phyloP scores from a whole-genome alignment of 768 basidiomycete species.

The Termitomyces heimii region DNA sequence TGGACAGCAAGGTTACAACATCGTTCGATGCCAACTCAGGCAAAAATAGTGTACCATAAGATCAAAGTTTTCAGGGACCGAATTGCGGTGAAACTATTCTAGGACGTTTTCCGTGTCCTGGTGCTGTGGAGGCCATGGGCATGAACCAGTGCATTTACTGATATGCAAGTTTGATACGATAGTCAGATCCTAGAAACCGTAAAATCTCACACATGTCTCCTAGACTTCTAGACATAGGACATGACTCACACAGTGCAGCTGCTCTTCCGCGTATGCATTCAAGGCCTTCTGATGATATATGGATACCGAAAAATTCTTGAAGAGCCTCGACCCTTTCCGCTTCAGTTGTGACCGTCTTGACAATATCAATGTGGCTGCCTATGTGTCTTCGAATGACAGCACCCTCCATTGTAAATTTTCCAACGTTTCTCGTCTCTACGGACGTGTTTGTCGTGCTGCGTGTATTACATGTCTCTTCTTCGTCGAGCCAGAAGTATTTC shows the following conservation, averaged over 20 bases:
- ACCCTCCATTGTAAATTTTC: slow-evolving; percentile 7
- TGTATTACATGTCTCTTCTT: not conserved
- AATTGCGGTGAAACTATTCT: too few species aligned
- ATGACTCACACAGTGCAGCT: slow-evolving; percentile 34
- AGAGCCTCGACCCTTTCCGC: slow-evolving; percentile 5
- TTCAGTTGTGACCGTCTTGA: slow-evolving; percentile 5
- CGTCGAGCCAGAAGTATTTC: slow-evolving; percentile 7
- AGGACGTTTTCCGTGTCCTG: too few species aligned
- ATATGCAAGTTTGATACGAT: not conserved
- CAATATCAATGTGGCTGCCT: slow-evolving; percentile 1
- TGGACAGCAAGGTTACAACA: too few species aligned
- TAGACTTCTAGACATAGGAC: not conserved
- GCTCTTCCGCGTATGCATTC: slow-evolving; percentile 6
- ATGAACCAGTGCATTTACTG: too few species aligned
- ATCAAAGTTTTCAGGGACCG: too few species aligned
- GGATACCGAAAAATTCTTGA: slow-evolving; percentile 8
- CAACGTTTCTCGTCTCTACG: not conserved
- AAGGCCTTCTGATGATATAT: slow-evolving; percentile 1
- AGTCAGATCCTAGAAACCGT: not conserved
- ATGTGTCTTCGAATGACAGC: slow-evolving; percentile 5
- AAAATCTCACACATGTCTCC: not conserved
- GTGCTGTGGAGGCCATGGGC: not conserved
- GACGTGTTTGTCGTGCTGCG: not conserved
- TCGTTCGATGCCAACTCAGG: too few species aligned
- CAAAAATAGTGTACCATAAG: too few species aligned